These are phyloP conservation scores for Aspergillus ustus DNA, from an alignment of 2,329 filamentous ascomycete species.

Conservation along the genomic window DNA sequence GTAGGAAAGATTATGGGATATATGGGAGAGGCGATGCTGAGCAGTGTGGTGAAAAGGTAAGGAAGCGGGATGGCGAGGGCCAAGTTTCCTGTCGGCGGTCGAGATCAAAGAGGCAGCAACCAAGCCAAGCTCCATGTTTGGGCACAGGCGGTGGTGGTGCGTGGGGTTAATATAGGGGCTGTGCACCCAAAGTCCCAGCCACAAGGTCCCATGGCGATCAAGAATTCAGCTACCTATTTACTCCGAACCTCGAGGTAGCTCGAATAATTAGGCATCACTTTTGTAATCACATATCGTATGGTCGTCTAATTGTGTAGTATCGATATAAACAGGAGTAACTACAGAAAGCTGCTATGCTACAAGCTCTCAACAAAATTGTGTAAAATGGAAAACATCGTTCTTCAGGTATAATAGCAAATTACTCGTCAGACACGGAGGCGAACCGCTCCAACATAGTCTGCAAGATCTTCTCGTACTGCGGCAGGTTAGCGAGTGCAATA, in stretches of 20 bases:
- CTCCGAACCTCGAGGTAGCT: background rate
- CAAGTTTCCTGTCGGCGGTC: conserved; percentile 20
- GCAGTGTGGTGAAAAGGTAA: conserved; percentile 15
- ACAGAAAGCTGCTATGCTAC: conserved; percentile 44
- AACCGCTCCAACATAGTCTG: conserved; percentile 97
- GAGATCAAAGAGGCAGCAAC: conserved; percentile 17
- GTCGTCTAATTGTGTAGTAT: conserved; percentile 1
- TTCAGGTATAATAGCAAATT: conserved; percentile 40
- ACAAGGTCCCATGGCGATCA: background rate
- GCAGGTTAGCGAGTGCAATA: conserved; percentile 32
- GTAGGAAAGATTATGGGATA: background rate
- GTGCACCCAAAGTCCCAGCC: conserved; percentile 2
- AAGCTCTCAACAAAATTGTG: conserved; percentile 28
- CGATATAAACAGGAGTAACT: conserved; percentile 32
- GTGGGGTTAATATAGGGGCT: background rate
- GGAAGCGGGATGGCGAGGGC: conserved; percentile 24
- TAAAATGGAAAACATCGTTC: conserved; percentile 14
- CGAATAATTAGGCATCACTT: too few relatives aligned
- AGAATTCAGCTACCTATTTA: background rate
- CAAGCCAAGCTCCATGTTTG: conserved; percentile 16
- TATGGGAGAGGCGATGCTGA: conserved; percentile 14
- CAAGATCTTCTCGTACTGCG: conserved; percentile 86
- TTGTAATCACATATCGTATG: background rate
- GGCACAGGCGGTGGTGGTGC: conserved; percentile 13
- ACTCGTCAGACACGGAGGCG: conserved; percentile 94